Conservation (phyloP, 139 green algal genomes). For the Tetraselmis striata region DNA sequence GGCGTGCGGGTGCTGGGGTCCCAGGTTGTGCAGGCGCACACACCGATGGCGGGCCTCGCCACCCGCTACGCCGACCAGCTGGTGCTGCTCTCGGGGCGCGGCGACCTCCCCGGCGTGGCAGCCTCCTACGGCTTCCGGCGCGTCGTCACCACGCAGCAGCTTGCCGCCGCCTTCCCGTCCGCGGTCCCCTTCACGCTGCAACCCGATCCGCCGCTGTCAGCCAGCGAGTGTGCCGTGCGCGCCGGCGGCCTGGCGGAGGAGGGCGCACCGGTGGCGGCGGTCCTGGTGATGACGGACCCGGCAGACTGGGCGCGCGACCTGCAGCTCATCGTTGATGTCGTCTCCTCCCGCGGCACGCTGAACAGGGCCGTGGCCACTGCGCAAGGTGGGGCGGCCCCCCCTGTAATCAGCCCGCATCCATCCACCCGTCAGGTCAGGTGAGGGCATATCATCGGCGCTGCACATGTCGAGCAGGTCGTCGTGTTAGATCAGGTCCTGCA, state of each 20-base stretch:
- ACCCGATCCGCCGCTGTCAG: background rate
- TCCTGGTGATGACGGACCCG: slow-evolving; percentile 69
- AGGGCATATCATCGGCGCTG: no score
- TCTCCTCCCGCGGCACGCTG: slow-evolving; percentile 24
- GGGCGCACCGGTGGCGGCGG: slow-evolving; percentile 40
- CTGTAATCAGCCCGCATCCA: no score
- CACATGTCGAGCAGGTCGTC: no score
- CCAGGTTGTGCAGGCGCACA: slow-evolving; percentile 73
- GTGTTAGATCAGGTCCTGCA: slow-evolving; percentile 9
- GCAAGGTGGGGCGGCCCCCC: no score
- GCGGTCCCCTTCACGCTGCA: slow-evolving; percentile 45
- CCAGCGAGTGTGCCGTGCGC: slow-evolving; percentile 6
- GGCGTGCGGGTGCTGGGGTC: slow-evolving; percentile 40
- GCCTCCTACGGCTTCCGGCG: slow-evolving; percentile 58
- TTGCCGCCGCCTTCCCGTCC: slow-evolving; percentile 37
- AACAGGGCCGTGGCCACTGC: no score
- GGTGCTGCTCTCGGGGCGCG: slow-evolving; percentile 57
- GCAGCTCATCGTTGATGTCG: slow-evolving; percentile 60
- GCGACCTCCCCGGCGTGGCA: slow-evolving; percentile 45
- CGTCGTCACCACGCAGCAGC: slow-evolving; percentile 38
- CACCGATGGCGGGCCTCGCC: slow-evolving; percentile 54
- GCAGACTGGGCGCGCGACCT: slow-evolving; percentile 59
- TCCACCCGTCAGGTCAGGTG: no score
- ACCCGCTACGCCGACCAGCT: slow-evolving; percentile 30
- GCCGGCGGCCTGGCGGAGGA: slow-evolving; percentile 28